Conservation (phyloP, 2,329 filamentous ascomycete species). For the Leptographium procerum region DNA sequence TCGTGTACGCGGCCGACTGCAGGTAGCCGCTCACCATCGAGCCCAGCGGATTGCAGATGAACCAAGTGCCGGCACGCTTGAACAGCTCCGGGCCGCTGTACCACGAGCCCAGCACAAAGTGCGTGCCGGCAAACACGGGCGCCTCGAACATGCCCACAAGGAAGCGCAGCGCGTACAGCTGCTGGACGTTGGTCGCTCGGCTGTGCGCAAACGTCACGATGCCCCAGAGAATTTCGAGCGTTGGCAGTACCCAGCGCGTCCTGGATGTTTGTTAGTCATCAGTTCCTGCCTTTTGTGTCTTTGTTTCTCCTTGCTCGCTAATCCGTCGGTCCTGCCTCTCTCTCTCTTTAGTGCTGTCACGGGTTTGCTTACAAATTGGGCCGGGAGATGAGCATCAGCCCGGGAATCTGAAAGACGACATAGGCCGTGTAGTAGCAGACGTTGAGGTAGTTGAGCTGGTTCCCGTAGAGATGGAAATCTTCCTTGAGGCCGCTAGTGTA, state of each 20-base stretch:
- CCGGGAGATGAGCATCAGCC: constrained; percentile 20
- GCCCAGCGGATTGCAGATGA: constrained; percentile 14
- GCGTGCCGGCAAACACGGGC: constrained; percentile 18
- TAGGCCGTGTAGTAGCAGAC: constrained; percentile 28
- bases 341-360: no score
- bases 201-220: constrained; percentile 20
- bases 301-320: background rate
- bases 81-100: constrained; percentile 17
- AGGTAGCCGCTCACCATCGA: constrained; percentile 26
- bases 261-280: constrained; percentile 1
- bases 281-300: no score
- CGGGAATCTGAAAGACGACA: constrained; percentile 23
- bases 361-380: constrained; percentile 16
- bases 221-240: constrained; percentile 21
- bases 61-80: constrained; percentile 17
- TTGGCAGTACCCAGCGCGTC: constrained; percentile 20
- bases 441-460: constrained; percentile 29
- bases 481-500: constrained; percentile 28
- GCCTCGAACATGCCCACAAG: constrained; percentile 22
- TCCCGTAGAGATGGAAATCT: constrained; percentile 24
- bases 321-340: no score
- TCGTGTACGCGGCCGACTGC: constrained; percentile 42
- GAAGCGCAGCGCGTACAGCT: constrained; percentile 20
- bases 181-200: constrained; percentile 18
- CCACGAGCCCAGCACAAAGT: constrained; percentile 11